Evolutionary conservation across 2,329 filamentous ascomycete genomes (phyloP), one percentile per base, ranked within the genome.

Genomic region (Alternaria sp.): DNA sequence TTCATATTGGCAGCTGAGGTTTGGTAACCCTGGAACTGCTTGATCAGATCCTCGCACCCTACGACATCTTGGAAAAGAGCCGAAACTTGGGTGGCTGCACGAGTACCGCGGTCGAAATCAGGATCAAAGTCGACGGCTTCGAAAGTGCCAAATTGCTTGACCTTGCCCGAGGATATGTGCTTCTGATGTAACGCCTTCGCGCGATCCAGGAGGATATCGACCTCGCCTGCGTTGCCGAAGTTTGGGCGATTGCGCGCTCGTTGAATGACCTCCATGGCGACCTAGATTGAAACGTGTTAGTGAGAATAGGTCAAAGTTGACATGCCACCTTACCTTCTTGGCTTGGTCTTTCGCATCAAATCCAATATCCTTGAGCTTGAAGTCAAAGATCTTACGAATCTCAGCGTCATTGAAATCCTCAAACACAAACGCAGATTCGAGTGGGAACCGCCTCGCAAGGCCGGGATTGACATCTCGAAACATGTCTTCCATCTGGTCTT

Each of bases 401-500:
- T 92, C 86, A 0, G 77, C 64, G 12, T 90, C 82, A 2, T 79
- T 82, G 70, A 91, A 93, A 72, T 93, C 90, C 17, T 91, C 86
- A 70, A 93, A 94, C 0, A 77, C 73, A 67, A 93, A 93, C 0
- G 88, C 89, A 1, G 85, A 84, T 0, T 85, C 81, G 0, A 92
- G 74, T 0, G 88, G 88, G 62, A 93, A 93, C 0, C 91, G 84
- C 26, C 91, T 82, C 4, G 82, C 83, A 0, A 93, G 82, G 0
- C 91, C 91, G 0, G 90, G 90, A 62, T 93, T 93, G 52, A 88
- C 87, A 30, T 90, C 89, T n/a, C 88, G 87, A 63, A 93, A 89
- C 90, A 93, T 93, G 0, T 85, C 80, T 56, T 88, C 83, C 87
- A 94, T 91, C 66, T 90, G 83, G 0, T 89, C 86, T 52, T 87